Conservation (phyloP, 1,284 basidiomycete species). For the Ustilago sp. region DNA sequence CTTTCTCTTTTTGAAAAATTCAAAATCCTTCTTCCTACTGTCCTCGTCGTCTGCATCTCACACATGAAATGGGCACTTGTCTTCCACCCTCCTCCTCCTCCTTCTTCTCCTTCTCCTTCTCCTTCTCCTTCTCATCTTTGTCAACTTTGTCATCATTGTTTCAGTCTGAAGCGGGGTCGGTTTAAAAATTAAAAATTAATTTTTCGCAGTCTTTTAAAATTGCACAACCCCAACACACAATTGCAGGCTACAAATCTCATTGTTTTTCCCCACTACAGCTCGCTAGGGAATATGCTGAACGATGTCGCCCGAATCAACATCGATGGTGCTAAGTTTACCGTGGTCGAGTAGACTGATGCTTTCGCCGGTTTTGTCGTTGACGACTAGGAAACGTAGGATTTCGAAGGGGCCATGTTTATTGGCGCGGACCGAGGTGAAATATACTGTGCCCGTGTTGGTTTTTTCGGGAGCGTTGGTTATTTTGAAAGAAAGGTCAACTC, state of each 20-base stretch:
- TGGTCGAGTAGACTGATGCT: constrained; percentile 30
- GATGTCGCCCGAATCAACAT: constrained; percentile 27
- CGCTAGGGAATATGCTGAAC: not conserved
- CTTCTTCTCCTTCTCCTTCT: no score
- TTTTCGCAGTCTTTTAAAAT: no score
- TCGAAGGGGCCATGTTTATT: constrained; percentile 51
- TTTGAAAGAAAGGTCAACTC: constrained; percentile 58
- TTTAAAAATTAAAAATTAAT: no score
- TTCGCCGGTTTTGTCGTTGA: constrained; percentile 34
- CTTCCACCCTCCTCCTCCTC: no score
- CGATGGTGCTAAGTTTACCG: constrained; percentile 7
- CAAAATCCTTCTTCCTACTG: not conserved
- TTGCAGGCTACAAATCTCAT: no score
- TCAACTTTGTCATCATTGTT: no score
- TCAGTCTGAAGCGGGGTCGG: no score
- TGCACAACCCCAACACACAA: no score
- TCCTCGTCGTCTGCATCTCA: no score
- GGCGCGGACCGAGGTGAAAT: constrained; percentile 59
- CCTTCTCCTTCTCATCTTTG: no score
- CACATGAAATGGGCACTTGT: no score
- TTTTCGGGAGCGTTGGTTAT: constrained; percentile 1
- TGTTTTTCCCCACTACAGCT: no score
- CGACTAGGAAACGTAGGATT: constrained; percentile 57
- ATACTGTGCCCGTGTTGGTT: constrained; percentile 34
- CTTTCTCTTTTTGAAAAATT: not conserved